A percentile compares a stretch with the other conserved stretches of the same genome.
Evolutionary conservation across 108 stramenopile genomes (phyloP).

Genomic region (Aurantiochytrium sp.): DNA sequence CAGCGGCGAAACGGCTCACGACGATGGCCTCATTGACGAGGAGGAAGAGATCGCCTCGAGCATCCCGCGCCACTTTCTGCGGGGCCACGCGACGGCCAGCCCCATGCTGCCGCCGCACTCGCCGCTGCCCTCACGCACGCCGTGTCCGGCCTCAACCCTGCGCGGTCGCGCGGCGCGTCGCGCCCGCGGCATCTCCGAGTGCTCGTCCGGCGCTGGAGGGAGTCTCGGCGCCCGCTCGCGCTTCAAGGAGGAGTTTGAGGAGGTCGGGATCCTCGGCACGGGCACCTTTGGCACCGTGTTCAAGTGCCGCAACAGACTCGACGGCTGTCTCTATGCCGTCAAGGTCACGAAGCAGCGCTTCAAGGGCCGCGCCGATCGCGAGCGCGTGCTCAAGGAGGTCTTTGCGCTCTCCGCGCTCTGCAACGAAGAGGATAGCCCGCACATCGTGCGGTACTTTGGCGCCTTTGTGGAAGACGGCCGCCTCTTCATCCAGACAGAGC

Average conservation of each 20-base stretch:
- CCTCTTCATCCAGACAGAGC: slow-evolving; percentile 55
- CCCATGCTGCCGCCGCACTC: neutral
- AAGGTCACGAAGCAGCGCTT: slow-evolving; percentile 43
- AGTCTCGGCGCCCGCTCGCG: neutral
- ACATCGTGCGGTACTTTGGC: slow-evolving; percentile 52
- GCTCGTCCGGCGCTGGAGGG: neutral
- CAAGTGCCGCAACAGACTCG: slow-evolving; percentile 43
- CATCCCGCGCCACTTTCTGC: neutral
- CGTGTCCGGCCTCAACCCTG: neutral
- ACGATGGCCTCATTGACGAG: neutral
- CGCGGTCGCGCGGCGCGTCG: neutral
- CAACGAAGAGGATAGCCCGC: slow-evolving; percentile 35
- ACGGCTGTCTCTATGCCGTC: slow-evolving; percentile 51
- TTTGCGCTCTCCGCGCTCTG: slow-evolving; percentile 47
- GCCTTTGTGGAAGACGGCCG: slow-evolving; percentile 48
- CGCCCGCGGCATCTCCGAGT: neutral
- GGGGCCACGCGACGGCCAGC: neutral
- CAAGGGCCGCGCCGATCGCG: slow-evolving; percentile 42
- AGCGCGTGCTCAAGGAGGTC: slow-evolving; percentile 52
- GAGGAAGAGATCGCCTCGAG: neutral
- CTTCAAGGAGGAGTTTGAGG: slow-evolving; percentile 44
- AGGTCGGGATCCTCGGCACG: slow-evolving; percentile 35
- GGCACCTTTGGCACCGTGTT: slow-evolving; percentile 52
- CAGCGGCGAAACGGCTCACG: no score
- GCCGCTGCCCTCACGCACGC: neutral